A percentile compares a stretch with the other conserved stretches of the same genome.
Conservation (phyloP, 2,329 filamentous ascomycete genomes). For the Orbilia javanica region DNA sequence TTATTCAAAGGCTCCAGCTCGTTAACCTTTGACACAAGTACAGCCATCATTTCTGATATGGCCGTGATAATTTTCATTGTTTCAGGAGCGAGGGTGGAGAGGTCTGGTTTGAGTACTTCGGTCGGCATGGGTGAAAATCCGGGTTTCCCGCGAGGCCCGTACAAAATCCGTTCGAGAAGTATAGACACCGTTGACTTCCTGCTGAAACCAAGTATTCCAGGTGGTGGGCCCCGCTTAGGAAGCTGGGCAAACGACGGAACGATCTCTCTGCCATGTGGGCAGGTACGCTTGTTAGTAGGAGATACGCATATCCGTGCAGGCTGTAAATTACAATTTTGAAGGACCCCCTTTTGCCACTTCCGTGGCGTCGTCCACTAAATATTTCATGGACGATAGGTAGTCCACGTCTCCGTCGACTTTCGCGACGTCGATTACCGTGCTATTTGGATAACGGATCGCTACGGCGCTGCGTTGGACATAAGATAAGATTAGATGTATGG, state of each 20-base stretch:
- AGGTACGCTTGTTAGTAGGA: background rate
- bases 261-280: background rate
- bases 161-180: background rate
- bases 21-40: constrained; percentile 1
- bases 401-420: background rate
- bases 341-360: background rate
- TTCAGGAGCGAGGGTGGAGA: constrained; percentile 8
- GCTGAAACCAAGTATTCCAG: background rate
- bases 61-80: constrained; percentile 1
- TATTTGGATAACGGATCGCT: background rate
- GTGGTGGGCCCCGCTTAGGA: background rate
- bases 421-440: background rate
- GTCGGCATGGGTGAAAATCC: background rate
- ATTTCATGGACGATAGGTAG: background rate
- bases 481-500: background rate
- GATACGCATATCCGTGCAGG: background rate
- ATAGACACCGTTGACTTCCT: background rate
- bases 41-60: constrained; percentile 12
- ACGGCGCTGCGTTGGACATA: background rate
- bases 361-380: background rate
- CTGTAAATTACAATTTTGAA: constrained; percentile 3
- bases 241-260: constrained; percentile 2
- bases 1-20: constrained; percentile 10
- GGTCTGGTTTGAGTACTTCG: constrained; percentile 9
- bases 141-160: background rate